Conservation (phyloP, 1,284 basidiomycete genomes). For the Apiotrichum laibachii region DNA sequence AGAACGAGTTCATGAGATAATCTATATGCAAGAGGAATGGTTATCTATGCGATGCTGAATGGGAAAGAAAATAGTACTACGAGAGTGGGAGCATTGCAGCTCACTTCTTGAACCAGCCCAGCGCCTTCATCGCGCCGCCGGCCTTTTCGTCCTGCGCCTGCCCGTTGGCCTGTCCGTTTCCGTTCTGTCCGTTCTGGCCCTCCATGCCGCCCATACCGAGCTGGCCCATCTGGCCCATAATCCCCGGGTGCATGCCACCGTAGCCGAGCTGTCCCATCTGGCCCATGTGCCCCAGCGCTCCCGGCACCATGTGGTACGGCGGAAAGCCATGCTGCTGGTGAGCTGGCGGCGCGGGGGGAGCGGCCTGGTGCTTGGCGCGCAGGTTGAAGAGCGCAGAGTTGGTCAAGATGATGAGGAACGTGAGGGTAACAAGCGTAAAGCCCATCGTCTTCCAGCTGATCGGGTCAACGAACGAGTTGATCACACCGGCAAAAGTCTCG, state of each 20-base stretch:
- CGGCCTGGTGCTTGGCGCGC: conserved; percentile 43
- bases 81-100: too few relatives aligned
- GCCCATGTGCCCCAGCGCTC: background rate
- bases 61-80: background rate
- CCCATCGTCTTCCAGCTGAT: conserved; percentile 97
- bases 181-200: background rate
- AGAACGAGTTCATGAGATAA: background rate
- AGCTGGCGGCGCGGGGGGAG: conserved; percentile 15
- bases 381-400: conserved; percentile 67
- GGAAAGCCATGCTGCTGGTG: conserved; percentile 6
- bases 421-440: conserved; percentile 73
- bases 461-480: conserved; percentile 93
- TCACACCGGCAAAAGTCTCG: conserved; percentile 91
- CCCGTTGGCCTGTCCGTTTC: background rate
- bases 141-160: background rate
- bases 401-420: conserved; percentile 76
- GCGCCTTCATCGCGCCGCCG: conserved; percentile 6
- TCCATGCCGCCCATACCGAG: background rate
- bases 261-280: conserved; percentile 5
- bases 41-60: background rate
- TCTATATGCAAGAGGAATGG: background rate
- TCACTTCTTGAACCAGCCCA: conserved; percentile 16
- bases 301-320: conserved; percentile 4
- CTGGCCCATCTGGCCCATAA: background rate
- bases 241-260: conserved; percentile 1